These are phyloP conservation scores for Ophiostoma australiae DNA, from an alignment of 2,329 filamentous ascomycete species.

Conservation along the genomic window DNA sequence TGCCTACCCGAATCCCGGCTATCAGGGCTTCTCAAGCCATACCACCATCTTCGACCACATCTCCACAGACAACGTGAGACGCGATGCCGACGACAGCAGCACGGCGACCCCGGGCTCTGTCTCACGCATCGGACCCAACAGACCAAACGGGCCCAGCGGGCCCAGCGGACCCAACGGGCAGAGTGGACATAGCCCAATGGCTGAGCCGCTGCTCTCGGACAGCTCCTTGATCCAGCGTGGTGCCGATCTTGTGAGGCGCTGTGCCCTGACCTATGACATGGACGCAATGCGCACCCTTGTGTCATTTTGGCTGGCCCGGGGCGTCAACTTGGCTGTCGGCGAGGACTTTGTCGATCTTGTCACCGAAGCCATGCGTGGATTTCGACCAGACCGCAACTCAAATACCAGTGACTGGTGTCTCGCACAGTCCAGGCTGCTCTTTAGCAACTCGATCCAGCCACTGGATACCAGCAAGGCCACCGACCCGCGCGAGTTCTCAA, in stretches of 20 bases:
- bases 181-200: background rate
- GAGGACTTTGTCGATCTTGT: slow-evolving; percentile 6
- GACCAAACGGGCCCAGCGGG: background rate
- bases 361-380: background rate
- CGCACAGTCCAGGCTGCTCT: background rate
- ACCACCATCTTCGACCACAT: slow-evolving; percentile 14
- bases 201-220: slow-evolving; percentile 8
- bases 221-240: slow-evolving; percentile 6
- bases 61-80: background rate
- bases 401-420: slow-evolving; percentile 14
- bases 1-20: slow-evolving; percentile 12
- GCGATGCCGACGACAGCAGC: background rate
- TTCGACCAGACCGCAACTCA: background rate
- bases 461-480: slow-evolving; percentile 8
- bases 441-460: slow-evolving; percentile 5
- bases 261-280: slow-evolving; percentile 14
- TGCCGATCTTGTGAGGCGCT: slow-evolving; percentile 14
- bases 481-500: background rate
- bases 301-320: slow-evolving; percentile 11
- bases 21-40: slow-evolving; percentile 15
- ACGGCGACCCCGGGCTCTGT: background rate
- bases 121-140: background rate
- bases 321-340: slow-evolving; percentile 11
- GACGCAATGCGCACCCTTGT: slow-evolving; percentile 11
- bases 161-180: background rate